Base-by-base conservation (phyloP, 345 rosid genomes). In the Acer campestre region DNA sequence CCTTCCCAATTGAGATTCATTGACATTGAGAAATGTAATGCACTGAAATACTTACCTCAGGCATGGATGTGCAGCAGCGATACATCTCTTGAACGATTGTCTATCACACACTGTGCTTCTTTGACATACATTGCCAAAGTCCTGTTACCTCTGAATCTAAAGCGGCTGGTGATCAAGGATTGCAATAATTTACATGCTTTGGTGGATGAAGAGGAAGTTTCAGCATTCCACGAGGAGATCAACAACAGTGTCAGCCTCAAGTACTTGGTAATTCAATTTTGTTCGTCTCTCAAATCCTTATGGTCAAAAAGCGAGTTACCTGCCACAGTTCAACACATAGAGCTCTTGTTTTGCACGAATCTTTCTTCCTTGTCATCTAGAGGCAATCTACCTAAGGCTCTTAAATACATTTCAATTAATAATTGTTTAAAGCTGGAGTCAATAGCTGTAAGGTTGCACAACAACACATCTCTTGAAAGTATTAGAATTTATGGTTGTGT, bases 161-260 rank as follows among this genome's bases (percentile, higher is more conserved):
- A 38, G 5, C 4, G 35, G 76, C 31, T 73, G 40, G 38, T 40
- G 22, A 61, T 73, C 13, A 40, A n/a, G 10, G 4, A 8, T 38
- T 78, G 81, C 61, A 46, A 17, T 3, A 53, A 35, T 16, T 42
- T 78, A 48, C n/a, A 29, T 56, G 20, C 29, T 63, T 68, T 78
- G 67, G 56, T 64, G 23, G 29, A 73, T 0, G 56, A 31, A 35
- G 65, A 42, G 42, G 38, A 35, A 35, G 38, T 35, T 35, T 4
- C 38, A 35, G 38, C 38, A 35, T 35, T 4, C 38, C 27, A n/a
- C 10, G 14, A 35, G 23, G 14, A 7, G 1, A 16, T 17, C 8
- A 10, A 9, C 22, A 38, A 29, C 10, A 10, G n/a, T 9, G 53
- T 29, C 22, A 46, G 11, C 22, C 77, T 73, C 20, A 51, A 73